phyloP scores from a whole-genome alignment of 2,329 filamentous ascomycete species.

The Pseudogymnoascus sp. region DNA sequence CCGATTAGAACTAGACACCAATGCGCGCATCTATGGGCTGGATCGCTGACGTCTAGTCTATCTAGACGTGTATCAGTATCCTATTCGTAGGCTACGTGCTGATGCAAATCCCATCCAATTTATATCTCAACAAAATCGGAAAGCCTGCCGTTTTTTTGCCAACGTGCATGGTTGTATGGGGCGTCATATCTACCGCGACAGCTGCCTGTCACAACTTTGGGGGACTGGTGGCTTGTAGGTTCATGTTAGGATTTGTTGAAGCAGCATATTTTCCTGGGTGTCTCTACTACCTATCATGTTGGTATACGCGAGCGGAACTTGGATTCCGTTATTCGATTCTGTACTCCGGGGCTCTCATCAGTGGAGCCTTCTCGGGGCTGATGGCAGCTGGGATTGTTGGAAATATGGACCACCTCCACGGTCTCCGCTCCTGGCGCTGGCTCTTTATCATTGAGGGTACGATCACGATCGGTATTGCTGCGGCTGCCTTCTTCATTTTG shows the following conservation, averaged over 20 bases:
- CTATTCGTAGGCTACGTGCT: constrained; percentile 30
- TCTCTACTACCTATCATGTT: constrained; percentile 54
- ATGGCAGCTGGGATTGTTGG: constrained; percentile 56
- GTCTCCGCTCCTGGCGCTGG: constrained; percentile 55
- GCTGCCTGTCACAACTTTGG: constrained; percentile 39
- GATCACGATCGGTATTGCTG: constrained; percentile 51
- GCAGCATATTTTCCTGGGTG: constrained; percentile 52
- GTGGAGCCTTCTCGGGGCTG: constrained; percentile 62
- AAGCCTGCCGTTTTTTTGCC: constrained; percentile 44
- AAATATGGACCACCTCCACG: constrained; percentile 51
- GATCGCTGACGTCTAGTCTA: constrained; percentile 10
- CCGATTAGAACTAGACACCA: background rate
- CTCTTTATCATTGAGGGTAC: constrained; percentile 64
- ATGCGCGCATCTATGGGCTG: background rate
- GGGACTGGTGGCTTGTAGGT: constrained; percentile 37
- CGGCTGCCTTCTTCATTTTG: constrained; percentile 49
- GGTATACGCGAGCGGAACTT: constrained; percentile 64
- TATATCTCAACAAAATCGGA: constrained; percentile 40
- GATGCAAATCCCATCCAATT: constrained; percentile 37
- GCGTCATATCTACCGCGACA: constrained; percentile 39
- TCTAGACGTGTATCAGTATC: constrained; percentile 33
- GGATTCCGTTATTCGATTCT: constrained; percentile 57
- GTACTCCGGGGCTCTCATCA: constrained; percentile 60
- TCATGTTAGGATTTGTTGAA: constrained; percentile 45
- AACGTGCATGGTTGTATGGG: constrained; percentile 41